These are phyloP conservation scores for Gardenia jasminoides DNA, from an alignment of 257 asterid genomes.

Conservation along the genomic window DNA sequence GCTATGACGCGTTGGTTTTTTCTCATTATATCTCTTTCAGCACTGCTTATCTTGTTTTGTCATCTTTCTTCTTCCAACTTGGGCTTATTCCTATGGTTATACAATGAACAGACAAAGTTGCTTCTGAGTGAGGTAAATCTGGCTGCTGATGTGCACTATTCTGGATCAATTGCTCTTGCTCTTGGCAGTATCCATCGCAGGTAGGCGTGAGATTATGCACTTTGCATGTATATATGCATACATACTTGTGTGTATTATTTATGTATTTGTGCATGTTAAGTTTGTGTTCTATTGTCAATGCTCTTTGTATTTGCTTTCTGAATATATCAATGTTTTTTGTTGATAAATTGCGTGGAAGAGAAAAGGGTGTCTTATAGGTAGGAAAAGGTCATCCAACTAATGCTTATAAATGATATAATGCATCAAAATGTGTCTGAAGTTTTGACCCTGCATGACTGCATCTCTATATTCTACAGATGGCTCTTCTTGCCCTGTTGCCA, in stretches of 20 bases:
- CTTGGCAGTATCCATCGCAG: constrained; percentile 98
- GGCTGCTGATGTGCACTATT: constrained; percentile 57
- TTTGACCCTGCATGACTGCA: too few species aligned
- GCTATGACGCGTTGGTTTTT: neutral
- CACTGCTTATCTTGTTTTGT: constrained; percentile 7
- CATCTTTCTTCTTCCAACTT: constrained; percentile 18
- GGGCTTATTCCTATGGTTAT: constrained; percentile 22
- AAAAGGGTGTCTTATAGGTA: neutral
- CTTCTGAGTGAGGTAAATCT: constrained; percentile 71
- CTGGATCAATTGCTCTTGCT: constrained; percentile 90
- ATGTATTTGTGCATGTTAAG: neutral
- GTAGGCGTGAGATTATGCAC: constrained; percentile 42
- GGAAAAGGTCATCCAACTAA: neutral
- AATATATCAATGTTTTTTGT: neutral
- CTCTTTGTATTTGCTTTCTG: neutral
- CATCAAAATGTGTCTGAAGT: neutral
- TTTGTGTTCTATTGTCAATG: neutral
- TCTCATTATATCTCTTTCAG: neutral
- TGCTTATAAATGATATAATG: neutral
- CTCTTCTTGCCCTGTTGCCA: too few species aligned
- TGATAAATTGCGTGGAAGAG: neutral
- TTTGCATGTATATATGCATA: neutral
- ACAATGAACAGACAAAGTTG: constrained; percentile 69
- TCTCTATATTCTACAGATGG: too few species aligned
- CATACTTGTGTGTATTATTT: neutral